Percentiles rank a stretch among this genome's conserved stretches.
Evolutionary conservation across 371 early-diverging fungal species (phyloP).

Genomic region (Mortierella sp.): DNA sequence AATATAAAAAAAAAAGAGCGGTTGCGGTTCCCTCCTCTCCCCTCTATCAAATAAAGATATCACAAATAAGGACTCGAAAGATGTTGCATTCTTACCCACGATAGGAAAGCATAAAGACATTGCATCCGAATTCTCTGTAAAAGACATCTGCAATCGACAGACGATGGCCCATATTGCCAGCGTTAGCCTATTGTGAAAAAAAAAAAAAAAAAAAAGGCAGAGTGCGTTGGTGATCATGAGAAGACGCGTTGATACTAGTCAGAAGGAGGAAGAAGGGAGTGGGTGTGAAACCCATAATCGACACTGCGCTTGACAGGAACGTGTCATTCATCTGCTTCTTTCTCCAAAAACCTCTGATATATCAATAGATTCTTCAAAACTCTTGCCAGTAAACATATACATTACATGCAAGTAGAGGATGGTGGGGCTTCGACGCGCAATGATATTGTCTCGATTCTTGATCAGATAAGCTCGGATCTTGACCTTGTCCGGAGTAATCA

Average conservation of each 20-base stretch:
- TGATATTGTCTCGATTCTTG: slow-evolving; percentile 61
- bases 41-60: neutral
- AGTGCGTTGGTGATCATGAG: neutral
- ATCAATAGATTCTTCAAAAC: slow-evolving; percentile 1
- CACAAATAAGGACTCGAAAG: neutral
- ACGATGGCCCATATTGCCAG: slow-evolving; percentile 97
- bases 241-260: too few species aligned
- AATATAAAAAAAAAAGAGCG: neutral
- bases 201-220: neutral
- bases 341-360: neutral
- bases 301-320: too few species aligned
- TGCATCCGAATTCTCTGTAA: slow-evolving; percentile 70
- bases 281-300: too few species aligned
- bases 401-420: slow-evolving; percentile 87
- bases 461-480: slow-evolving; percentile 85
- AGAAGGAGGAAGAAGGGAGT: neutral
- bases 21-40: too few species aligned
- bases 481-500: slow-evolving; percentile 85
- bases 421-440: slow-evolving; percentile 72
- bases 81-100: slow-evolving; percentile 73
- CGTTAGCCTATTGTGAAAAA: slow-evolving; percentile 78
- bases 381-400: neutral
- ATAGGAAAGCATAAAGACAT: slow-evolving; percentile 95
- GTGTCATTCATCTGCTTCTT: too few species aligned
- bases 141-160: slow-evolving; percentile 87